Base-by-base conservation (phyloP, 371 early-diverging fungal species). In the Rhizopus microsporus region DNA sequence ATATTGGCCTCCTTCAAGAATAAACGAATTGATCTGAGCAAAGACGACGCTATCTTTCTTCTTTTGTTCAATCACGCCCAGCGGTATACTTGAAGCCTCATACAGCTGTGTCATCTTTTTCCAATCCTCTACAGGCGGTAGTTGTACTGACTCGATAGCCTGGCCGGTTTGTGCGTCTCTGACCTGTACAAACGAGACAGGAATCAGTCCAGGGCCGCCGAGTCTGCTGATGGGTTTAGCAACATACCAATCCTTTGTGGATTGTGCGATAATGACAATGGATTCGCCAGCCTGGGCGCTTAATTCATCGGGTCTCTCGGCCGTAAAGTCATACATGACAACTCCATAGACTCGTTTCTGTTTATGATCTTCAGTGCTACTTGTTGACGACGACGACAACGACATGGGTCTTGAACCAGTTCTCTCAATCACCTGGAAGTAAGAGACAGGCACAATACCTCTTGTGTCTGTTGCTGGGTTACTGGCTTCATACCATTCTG, bases 161-260 rank as follows among this genome's bases (percentile, higher is more conserved):
- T 80, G 77, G 8, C 88, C 88, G 1, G 88, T 85, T 12, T 69
- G 63, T 37, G 80, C 82, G 67, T 92, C 90, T 39, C 85, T 71
- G 51, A 92, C 77, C 72, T 91, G 84, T 12, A 93, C 76, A 81
- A 85, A 93, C 9, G 86, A 81, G 7, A 89, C 85, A 2, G 93
- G 93, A 55, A 93, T 89, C 53, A 93, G 69, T 6, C 92, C 93
- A 9, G 91, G 88, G 4, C 83, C 85, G 10, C 87, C 86, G 17
- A 85, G 69, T 17, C 86, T 68, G 30, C 80, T 81, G 52, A 86
- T 83, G 10, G 85, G 87, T 64, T 89, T 90, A 31, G 89, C 93
- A 16, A 93, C 85, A 60, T 87, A 85, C 93, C 93, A 93, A 63
- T 92, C 93, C 16, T 80, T 77, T 52, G 86, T 89, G 44, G 88